These are phyloP conservation scores for Cyberlindnera bimundalis DNA, from an alignment of 805 yeast species.

Conservation along the genomic window DNA sequence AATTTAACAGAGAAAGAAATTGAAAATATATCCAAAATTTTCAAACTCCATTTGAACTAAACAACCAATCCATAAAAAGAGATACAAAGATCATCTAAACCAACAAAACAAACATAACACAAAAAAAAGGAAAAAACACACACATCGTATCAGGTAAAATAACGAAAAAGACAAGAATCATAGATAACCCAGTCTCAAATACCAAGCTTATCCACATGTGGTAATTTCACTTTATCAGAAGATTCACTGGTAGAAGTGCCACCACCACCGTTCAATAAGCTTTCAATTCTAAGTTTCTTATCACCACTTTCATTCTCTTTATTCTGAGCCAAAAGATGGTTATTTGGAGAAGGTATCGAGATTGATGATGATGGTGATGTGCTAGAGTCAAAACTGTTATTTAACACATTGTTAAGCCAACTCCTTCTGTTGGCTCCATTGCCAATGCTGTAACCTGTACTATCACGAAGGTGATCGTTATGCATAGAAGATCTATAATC, in stretches of 20 bases:
- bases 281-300: slow-evolving; percentile 21
- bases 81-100: neutral
- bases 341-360: slow-evolving; percentile 11
- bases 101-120: too few relatives aligned
- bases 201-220: slow-evolving; percentile 24
- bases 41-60: neutral
- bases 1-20: neutral
- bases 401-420: slow-evolving; percentile 22
- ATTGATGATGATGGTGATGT: slow-evolving; percentile 9
- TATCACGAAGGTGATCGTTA: slow-evolving; percentile 5
- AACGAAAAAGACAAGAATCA: neutral
- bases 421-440: slow-evolving; percentile 12
- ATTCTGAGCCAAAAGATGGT: slow-evolving; percentile 3
- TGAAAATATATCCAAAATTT: neutral
- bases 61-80: neutral
- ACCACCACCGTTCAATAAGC: slow-evolving; percentile 17
- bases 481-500: slow-evolving; percentile 12
- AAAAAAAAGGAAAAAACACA: too few relatives aligned
- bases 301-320: slow-evolving; percentile 11
- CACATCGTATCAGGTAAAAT: neutral
- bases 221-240: slow-evolving; percentile 14
- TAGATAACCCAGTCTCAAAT: slow-evolving; percentile 12
- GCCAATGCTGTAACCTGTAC: slow-evolving; percentile 4
- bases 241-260: neutral
- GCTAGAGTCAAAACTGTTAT: slow-evolving; percentile 12